phyloP scores from a whole-genome alignment of 371 early-diverging fungal genomes.

The Mucor indicus region DNA sequence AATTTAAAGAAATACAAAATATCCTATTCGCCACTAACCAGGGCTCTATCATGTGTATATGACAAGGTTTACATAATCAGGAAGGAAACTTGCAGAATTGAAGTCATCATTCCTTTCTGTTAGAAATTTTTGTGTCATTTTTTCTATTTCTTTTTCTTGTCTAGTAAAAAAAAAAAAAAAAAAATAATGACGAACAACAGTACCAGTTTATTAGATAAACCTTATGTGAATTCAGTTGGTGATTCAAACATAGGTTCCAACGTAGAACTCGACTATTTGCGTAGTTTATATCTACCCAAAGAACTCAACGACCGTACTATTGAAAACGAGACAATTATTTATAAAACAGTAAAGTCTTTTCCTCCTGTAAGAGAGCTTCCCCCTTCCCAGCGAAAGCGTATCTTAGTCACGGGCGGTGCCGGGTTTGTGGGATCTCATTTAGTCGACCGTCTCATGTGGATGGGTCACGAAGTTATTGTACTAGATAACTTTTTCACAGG shows the following conservation, averaged over 20 bases:
- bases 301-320: conserved; percentile 27
- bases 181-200: not conserved
- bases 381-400: conserved; percentile 64
- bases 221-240: conserved; percentile 28
- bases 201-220: not conserved
- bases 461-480: conserved; percentile 86
- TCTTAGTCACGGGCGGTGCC: conserved; percentile 89
- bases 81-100: too few species aligned
- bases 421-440: conserved; percentile 90
- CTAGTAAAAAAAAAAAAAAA: too few species aligned
- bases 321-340: conserved; percentile 38
- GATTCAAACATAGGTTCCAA: conserved; percentile 42
- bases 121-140: too few species aligned
- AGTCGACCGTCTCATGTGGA: conserved; percentile 82
- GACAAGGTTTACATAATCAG: too few species aligned
- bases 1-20: too few species aligned
- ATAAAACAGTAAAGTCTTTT: conserved; percentile 41
- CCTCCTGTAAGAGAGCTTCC: conserved; percentile 54
- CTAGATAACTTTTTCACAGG: conserved; percentile 90
- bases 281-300: conserved; percentile 47
- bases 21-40: too few species aligned
- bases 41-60: too few species aligned
- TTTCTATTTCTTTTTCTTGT: too few species aligned
- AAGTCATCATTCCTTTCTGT: too few species aligned
- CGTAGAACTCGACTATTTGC: conserved; percentile 33